These are phyloP conservation scores for Lactifluus rugatus DNA, from an alignment of 768 basidiomycete genomes.

Conservation along the genomic window DNA sequence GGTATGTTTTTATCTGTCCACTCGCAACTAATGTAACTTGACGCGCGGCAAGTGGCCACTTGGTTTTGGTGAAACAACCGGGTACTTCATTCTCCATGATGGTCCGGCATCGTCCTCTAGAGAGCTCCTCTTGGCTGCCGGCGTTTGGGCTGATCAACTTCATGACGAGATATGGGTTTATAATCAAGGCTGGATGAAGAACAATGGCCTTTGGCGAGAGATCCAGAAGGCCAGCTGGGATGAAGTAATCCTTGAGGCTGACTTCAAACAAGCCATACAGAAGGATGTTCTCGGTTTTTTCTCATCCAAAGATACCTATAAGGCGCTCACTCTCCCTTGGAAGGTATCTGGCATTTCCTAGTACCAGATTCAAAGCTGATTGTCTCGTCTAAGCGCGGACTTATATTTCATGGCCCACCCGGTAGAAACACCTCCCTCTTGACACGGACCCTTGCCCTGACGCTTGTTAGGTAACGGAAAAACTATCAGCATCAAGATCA, in stretches of 20 bases:
- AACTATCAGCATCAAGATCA: constrained; percentile 71
- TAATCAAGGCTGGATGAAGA: constrained; percentile 61
- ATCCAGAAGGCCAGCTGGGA: constrained; percentile 53
- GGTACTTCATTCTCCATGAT: constrained; percentile 50
- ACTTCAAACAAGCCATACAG: constrained; percentile 56
- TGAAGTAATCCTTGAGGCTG: constrained; percentile 61
- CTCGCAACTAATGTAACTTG: background rate
- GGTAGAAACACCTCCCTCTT: constrained; percentile 31
- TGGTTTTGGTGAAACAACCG: constrained; percentile 21
- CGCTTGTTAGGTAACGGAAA: constrained; percentile 60
- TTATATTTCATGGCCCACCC: constrained; percentile 79
- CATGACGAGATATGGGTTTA: constrained; percentile 74
- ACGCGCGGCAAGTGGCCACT: constrained; percentile 24
- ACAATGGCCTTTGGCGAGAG: constrained; percentile 45
- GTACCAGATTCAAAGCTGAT: background rate
- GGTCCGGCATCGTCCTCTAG: constrained; percentile 45
- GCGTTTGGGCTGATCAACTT: constrained; percentile 41
- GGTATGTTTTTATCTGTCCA: constrained; percentile 21
- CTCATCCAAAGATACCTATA: constrained; percentile 62
- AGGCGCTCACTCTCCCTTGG: constrained; percentile 71
- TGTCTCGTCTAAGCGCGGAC: constrained; percentile 45
- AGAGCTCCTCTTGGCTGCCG: constrained; percentile 43
- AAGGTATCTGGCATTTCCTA: constrained; percentile 38
- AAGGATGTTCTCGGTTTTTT: constrained; percentile 79
- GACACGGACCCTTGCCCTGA: background rate